phyloP scores from a whole-genome alignment of 768 basidiomycete genomes.

The Trametes cinnabarina region DNA sequence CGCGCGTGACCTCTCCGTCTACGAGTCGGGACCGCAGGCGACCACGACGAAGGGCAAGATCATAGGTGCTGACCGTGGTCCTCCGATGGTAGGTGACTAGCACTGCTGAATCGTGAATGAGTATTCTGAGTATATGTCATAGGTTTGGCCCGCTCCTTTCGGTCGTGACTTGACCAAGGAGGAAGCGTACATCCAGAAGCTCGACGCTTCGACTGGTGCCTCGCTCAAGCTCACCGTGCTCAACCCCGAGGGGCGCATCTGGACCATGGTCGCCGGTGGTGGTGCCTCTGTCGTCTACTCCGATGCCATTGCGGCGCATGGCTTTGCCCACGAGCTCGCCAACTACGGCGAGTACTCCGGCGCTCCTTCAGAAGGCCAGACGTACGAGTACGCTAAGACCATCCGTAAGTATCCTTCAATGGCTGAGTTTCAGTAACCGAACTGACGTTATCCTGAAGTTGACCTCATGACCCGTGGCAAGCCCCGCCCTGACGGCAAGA shows the following conservation, averaged over 20 bases:
- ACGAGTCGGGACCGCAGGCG: conserved; percentile 50
- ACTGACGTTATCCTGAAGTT: conserved; percentile 43
- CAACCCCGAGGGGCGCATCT: conserved; percentile 91
- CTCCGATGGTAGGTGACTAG: conserved; percentile 74
- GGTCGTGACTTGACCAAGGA: conserved; percentile 98
- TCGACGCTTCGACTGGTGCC: conserved; percentile 95
- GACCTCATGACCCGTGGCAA: conserved; percentile 92
- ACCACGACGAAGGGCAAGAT: conserved; percentile 44
- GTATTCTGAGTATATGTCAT: too few species aligned
- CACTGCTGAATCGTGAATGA: background rate
- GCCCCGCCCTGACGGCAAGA: conserved; percentile 85
- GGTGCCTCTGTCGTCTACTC: conserved; percentile 72
- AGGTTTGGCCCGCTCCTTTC: conserved; percentile 90
- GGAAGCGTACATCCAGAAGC: conserved; percentile 98
- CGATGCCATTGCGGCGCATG: conserved; percentile 86
- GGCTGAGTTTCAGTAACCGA: conserved; percentile 5
- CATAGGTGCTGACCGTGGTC: conserved; percentile 88
- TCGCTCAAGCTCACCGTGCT: conserved; percentile 97
- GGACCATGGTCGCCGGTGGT: conserved; percentile 99
- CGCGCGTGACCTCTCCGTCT: conserved; percentile 83
- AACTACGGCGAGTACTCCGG: conserved; percentile 99
- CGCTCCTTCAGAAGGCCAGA: conserved; percentile 96
- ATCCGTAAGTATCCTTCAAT: conserved; percentile 57
- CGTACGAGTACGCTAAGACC: conserved; percentile 99
- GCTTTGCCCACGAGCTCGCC: conserved; percentile 95